Conservation (phyloP, 1,284 basidiomycete species). For the Cryptococcus hybrid region DNA sequence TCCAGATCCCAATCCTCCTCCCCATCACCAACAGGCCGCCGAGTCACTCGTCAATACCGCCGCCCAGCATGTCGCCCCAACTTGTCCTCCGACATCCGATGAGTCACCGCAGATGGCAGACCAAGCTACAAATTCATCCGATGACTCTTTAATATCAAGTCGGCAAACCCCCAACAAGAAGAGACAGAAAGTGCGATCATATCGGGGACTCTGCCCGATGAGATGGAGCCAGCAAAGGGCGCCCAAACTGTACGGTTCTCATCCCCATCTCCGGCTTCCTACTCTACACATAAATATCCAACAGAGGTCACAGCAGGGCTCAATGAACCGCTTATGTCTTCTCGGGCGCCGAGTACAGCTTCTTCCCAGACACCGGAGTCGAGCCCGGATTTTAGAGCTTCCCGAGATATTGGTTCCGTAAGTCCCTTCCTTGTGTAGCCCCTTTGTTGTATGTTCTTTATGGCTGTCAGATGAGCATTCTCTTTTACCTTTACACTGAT, state of each 20-base stretch:
- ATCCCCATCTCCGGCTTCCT: too few relatives aligned
- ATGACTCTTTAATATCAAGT: background rate
- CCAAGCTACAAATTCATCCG: slow-evolving; percentile 5
- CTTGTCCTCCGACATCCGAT: slow-evolving; percentile 11
- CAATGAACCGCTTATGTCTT: too few relatives aligned
- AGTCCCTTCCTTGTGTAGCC: slow-evolving; percentile 10
- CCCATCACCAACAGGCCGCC: slow-evolving; percentile 19
- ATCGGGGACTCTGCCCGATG: slow-evolving; percentile 28
- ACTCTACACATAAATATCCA: too few relatives aligned
- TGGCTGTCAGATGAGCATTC: background rate
- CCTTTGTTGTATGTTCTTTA: background rate
- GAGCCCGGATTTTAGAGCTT: slow-evolving; percentile 24
- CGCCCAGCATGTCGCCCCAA: slow-evolving; percentile 29
- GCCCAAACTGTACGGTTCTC: too few relatives aligned
- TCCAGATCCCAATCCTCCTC: slow-evolving; percentile 9
- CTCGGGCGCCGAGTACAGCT: too few relatives aligned
- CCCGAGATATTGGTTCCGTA: slow-evolving; percentile 34
- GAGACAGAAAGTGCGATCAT: slow-evolving; percentile 10
- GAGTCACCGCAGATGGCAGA: slow-evolving; percentile 1
- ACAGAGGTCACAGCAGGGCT: too few relatives aligned
- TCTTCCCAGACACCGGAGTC: background rate
- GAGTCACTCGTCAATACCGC: slow-evolving; percentile 31
- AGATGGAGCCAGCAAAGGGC: slow-evolving; percentile 9
- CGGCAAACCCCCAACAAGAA: slow-evolving; percentile 1
- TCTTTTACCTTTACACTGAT: too few relatives aligned